Conservation (phyloP, 2,329 filamentous ascomycete species). For the Bimuria novae-zelandiae region DNA sequence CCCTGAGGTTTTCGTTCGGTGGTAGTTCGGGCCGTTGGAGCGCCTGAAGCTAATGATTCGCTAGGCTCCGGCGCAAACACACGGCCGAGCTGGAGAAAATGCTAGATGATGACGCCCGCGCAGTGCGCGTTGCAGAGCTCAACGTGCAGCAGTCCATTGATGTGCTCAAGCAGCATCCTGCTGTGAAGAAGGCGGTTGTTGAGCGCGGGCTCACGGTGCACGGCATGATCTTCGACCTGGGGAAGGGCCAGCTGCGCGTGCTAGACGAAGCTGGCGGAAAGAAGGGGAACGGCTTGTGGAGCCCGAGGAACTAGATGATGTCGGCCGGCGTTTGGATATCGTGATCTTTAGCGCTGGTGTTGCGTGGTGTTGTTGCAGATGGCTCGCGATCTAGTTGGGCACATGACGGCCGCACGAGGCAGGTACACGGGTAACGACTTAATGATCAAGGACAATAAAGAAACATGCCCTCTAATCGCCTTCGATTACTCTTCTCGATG, state of each 20-base stretch:
- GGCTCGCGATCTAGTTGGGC: no score
- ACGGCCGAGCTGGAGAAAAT: constrained; percentile 55
- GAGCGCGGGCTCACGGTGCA: constrained; percentile 75
- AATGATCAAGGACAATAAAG: no score
- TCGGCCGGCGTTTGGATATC: not conserved
- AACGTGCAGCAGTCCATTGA: constrained; percentile 74
- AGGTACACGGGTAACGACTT: no score
- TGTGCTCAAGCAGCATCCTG: constrained; percentile 69
- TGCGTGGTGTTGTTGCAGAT: not conserved
- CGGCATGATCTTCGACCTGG: constrained; percentile 75
- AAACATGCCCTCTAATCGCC: not conserved
- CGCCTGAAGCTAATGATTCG: constrained; percentile 4
- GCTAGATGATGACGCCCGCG: constrained; percentile 52
- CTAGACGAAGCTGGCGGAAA: constrained; percentile 45
- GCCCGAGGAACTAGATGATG: not conserved
- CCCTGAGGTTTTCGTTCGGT: not conserved
- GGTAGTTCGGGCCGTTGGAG: not conserved
- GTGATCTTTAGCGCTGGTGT: constrained; percentile 2
- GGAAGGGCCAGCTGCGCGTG: constrained; percentile 58
- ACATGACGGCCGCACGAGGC: no score
- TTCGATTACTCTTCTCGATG: not conserved
- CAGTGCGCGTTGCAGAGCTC: constrained; percentile 70
- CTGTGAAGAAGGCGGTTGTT: constrained; percentile 70
- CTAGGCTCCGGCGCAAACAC: constrained; percentile 57
- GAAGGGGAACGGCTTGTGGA: constrained; percentile 24